Percentiles rank a stretch among this genome's conserved stretches.
Evolutionary conservation across 2,329 filamentous ascomycete genomes (phyloP).

Genomic region (Zymoseptoria crescenta): DNA sequence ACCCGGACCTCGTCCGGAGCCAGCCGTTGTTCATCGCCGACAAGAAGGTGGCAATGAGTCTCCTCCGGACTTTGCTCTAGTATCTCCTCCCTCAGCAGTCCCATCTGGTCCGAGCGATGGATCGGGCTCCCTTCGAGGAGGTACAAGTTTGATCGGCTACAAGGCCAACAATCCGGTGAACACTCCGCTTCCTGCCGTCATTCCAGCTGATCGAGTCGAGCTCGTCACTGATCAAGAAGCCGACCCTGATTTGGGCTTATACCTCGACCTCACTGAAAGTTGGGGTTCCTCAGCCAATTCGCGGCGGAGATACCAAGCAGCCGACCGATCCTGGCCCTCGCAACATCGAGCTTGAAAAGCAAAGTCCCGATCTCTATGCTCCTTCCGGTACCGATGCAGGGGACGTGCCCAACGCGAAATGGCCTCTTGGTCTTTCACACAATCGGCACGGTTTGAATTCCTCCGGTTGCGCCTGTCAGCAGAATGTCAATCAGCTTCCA

Average conservation of each 20-base stretch:
- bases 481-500: constrained; percentile 33
- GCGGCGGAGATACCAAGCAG: constrained; percentile 27
- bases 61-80: constrained; percentile 15
- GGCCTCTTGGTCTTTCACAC: constrained; percentile 30
- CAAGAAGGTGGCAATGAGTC: constrained; percentile 1
- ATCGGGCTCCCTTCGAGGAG: constrained; percentile 31
- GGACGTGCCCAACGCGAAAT: constrained; percentile 34
- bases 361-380: constrained; percentile 35
- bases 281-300: constrained; percentile 36
- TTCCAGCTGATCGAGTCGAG: constrained; percentile 31
- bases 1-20: background rate
- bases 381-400: constrained; percentile 35
- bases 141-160: constrained; percentile 28
- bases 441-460: constrained; percentile 34
- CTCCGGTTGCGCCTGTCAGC: constrained; percentile 36
- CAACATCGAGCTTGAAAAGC: constrained; percentile 30
- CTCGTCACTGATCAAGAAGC: constrained; percentile 32
- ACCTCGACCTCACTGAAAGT: constrained; percentile 32
- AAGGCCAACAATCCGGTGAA: constrained; percentile 27
- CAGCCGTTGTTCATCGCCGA: constrained; percentile 4
- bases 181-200: constrained; percentile 25
- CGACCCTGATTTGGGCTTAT: constrained; percentile 32
- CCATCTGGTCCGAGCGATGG: constrained; percentile 26
- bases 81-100: constrained; percentile 4
- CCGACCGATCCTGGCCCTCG: constrained; percentile 34